Evolutionary conservation across 2,329 filamentous ascomycete genomes (phyloP), one percentile per base, ranked within the genome.

Genomic region (Calonectria naviculata): DNA sequence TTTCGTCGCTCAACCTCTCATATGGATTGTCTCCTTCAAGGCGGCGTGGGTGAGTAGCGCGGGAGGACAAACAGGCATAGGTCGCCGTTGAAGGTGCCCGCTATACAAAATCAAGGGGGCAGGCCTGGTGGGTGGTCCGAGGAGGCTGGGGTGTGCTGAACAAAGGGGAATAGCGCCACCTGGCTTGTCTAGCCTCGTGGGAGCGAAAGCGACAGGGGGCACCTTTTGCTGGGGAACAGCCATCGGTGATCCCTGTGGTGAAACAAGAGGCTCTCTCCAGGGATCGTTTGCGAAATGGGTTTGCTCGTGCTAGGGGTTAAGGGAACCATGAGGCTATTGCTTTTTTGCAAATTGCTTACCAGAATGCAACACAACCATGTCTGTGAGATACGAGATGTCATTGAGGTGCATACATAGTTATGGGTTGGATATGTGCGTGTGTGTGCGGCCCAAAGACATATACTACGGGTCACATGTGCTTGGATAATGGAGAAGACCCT

Each of bases 231-330:
- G 56, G 56, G 65, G 62, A 70, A 72, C 44, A 70, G 49, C 64
- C 65, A 71, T 70, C 67, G 66, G 65, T 66, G 31, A 76, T 73
- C 76, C 75, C 56, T 75, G 76, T 72, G 69, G 75, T 78, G 76
- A 78, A 78, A 78, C 75, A 75, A 74, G 78, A 74, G 76, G 68
- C 68, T 70, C 73, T 74, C 73, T 74, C 73, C 64, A 58, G 68
- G 74, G 75, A 71, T 63, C 71, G 28, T 65, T 74, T 72, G 67
- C 65, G 62, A 64, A 66, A 73, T 75, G 66, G 68, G 56, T 36
- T 66, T 42, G 56, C 67, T 64, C 31, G 66, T 65, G 68, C 71
- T 70, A 62, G 67, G 70, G 70, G 46, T 67, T 44, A 65, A 61
- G n/a, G n/a, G 64, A 75, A 75, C 71, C 58, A 71, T 66, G 65